Evolutionary conservation across 2,329 filamentous ascomycete species (phyloP).

Genomic region (Arthrobotrys entomopaga): DNA sequence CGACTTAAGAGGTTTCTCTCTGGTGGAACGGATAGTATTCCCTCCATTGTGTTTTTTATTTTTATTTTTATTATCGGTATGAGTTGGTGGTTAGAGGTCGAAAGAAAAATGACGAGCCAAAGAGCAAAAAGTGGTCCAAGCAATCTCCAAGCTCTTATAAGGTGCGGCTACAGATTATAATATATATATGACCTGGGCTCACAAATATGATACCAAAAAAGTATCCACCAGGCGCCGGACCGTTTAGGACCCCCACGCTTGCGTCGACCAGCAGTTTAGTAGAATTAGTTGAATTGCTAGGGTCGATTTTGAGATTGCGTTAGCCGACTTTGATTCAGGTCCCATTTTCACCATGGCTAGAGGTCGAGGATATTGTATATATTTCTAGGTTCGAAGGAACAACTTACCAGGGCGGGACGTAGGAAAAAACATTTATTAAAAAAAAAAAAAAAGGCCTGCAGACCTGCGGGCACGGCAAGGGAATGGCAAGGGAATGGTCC

Average conservation of each 20-base stretch:
- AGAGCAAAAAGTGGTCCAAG: constrained; percentile 12
- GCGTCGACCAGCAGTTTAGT: constrained; percentile 2
- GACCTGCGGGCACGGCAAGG: constrained; percentile 6
- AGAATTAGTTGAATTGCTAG: constrained; percentile 15
- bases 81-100: no score
- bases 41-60: constrained; percentile 40
- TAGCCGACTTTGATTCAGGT: constrained; percentile 25
- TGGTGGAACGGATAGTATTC: constrained; percentile 48
- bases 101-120: no score
- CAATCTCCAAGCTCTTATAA: constrained; percentile 6
- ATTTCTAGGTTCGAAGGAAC: constrained; percentile 27
- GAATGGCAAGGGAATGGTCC: not conserved
- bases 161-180: constrained; percentile 27
- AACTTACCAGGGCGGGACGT: constrained; percentile 9
- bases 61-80: no score
- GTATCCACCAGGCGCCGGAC: constrained; percentile 37
- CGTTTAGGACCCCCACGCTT: constrained; percentile 32
- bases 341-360: not conserved
- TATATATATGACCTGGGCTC: constrained; percentile 46
- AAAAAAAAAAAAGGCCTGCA: not conserved
- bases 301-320: constrained; percentile 19
- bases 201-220: constrained; percentile 19
- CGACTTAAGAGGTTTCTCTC: constrained; percentile 51
- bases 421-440: constrained; percentile 22
- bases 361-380: constrained; percentile 23